Evolutionary conservation across 2,329 filamentous ascomycete genomes (phyloP), one percentile per base, ranked within the genome.

Genomic region (Fusarium heterosporum): DNA sequence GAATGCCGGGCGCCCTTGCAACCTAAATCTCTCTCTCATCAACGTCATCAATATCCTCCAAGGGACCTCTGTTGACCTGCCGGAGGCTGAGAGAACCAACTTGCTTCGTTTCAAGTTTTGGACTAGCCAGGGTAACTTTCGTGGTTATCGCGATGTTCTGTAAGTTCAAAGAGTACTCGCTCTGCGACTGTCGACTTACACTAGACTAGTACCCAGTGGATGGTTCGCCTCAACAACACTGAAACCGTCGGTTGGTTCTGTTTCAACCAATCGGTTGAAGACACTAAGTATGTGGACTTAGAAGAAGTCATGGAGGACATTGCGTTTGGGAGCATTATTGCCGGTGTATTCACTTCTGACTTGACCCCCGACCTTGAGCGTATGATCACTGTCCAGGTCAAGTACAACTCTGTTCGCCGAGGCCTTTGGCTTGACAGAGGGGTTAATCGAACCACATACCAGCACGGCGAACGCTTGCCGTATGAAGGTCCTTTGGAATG

Each of bases 181-280:
- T 2, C 1, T 1, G 16, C 5, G 3, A 13, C 0, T 7, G 0
- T 8, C 6, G 14, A 9, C 54, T 68, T 8, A 68, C 4, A 7
- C 6, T 3, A 6, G 0, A 4, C 1, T 7, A 68, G 64, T 3
- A 52, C 55, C 1, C 64, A 68, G 50, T 68, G 64, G 64, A 68
- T 68, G 59, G 7, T 68, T 2, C 59, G 64, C 8, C 43, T 68
- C 25, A 38, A 40, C 40, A 32, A 25, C 4, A 28, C 38, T 16
- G 14, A 22, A 3, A 26, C 51, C 1, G 59, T 65, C 1, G 25
- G 29, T 6, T 68, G 64, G 64, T n/a, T 14, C 11, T 50, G 42
- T 14, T 16, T 28, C 34, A 5, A 17, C n/a, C 41, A 62, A 36
- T 25, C 41, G 16, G 38, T 47, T 0, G 6, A 22, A 2, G 45